A percentile compares a stretch with the other conserved stretches of the same genome.
phyloP scores from a whole-genome alignment of 2,329 filamentous ascomycete species.

The Beauveria rudraprayagi region DNA sequence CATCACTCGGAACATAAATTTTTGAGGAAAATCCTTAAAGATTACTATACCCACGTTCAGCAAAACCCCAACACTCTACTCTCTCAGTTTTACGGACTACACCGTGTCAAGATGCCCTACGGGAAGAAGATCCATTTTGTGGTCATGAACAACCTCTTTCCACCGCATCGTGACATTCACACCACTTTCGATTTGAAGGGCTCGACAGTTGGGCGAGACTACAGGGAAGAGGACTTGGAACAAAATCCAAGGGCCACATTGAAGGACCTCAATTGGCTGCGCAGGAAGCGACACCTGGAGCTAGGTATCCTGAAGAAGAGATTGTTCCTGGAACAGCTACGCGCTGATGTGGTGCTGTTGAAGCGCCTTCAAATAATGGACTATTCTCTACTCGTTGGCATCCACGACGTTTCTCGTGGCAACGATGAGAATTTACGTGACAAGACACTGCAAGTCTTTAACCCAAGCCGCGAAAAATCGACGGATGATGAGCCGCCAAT shows the following conservation, averaged over 20 bases:
- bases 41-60: slow-evolving; percentile 89
- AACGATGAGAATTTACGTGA: slow-evolving; percentile 89
- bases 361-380: slow-evolving; percentile 96
- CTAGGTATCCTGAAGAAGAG: slow-evolving; percentile 83
- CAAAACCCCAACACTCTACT: slow-evolving; percentile 94
- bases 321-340: slow-evolving; percentile 81
- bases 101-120: slow-evolving; percentile 96
- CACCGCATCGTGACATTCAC: slow-evolving; percentile 94
- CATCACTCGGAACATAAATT: slow-evolving; percentile 92
- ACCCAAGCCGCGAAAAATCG: slow-evolving; percentile 64
- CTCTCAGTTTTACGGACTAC: slow-evolving; percentile 94
- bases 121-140: slow-evolving; percentile 98
- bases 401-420: slow-evolving; percentile 81
- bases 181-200: slow-evolving; percentile 95
- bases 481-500: slow-evolving; percentile 52
- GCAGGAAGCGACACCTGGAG: slow-evolving; percentile 76
- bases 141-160: slow-evolving; percentile 99
- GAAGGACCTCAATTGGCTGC: slow-evolving; percentile 95
- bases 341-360: slow-evolving; percentile 76
- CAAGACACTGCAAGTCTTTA: slow-evolving; percentile 90
- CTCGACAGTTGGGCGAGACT: slow-evolving; percentile 88
- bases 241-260: slow-evolving; percentile 86
- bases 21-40: slow-evolving; percentile 71
- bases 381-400: slow-evolving; percentile 89
- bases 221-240: slow-evolving; percentile 77